Conservation (phyloP, 768 basidiomycete species). For the Austroboletus eburneus region DNA sequence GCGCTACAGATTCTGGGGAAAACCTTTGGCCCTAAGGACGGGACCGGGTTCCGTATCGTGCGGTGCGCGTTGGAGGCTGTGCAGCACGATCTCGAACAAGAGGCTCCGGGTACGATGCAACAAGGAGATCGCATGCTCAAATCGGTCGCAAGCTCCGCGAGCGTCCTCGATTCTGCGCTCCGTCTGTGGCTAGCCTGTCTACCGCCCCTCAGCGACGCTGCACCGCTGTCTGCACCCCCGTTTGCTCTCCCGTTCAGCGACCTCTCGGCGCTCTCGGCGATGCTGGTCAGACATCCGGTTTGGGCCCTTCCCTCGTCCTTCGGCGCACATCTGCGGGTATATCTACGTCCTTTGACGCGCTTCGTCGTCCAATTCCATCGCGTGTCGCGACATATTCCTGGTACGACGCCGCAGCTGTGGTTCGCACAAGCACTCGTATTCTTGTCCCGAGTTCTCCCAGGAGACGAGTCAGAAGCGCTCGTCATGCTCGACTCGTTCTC, state of each 20-base stretch:
- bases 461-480: slow-evolving; percentile 64
- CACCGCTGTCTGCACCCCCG: slow-evolving; percentile 45
- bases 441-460: slow-evolving; percentile 54
- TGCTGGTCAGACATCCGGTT: slow-evolving; percentile 45
- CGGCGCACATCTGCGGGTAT: slow-evolving; percentile 7
- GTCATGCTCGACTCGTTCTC: slow-evolving; percentile 32
- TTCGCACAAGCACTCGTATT: slow-evolving; percentile 61
- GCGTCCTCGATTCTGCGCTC: slow-evolving; percentile 43
- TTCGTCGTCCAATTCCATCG: slow-evolving; percentile 53
- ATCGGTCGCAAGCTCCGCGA: slow-evolving; percentile 34
- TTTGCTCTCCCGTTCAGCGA: slow-evolving; percentile 57
- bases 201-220: slow-evolving; percentile 37
- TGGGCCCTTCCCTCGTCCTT: slow-evolving; percentile 37
- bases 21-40: slow-evolving; percentile 36
- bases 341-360: slow-evolving; percentile 48
- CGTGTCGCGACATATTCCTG: slow-evolving; percentile 56
- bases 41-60: slow-evolving; percentile 36
- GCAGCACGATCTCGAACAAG: slow-evolving; percentile 22
- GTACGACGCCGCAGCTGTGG: slow-evolving; percentile 56
- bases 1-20: slow-evolving; percentile 32
- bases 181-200: slow-evolving; percentile 65
- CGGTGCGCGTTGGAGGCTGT: slow-evolving; percentile 33
- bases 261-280: slow-evolving; percentile 51
- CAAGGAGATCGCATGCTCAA: slow-evolving; percentile 15
- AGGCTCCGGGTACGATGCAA: background rate